phyloP scores from a whole-genome alignment of 2,329 filamentous ascomycete species.

The Nemania sp. region DNA sequence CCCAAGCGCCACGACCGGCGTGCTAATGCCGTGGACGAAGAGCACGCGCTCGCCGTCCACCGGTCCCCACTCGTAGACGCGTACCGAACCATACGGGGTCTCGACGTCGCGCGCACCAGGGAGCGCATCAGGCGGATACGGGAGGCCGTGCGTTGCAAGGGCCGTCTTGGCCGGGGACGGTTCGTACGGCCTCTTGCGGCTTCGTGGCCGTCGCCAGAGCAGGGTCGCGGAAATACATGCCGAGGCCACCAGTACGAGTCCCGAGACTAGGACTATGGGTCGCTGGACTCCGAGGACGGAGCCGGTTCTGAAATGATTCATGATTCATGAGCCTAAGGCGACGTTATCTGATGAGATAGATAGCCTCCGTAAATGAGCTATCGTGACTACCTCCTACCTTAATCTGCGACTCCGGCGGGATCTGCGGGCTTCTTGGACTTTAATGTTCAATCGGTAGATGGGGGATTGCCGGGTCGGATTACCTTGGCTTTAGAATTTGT shows the following conservation, averaged over 20 bases:
- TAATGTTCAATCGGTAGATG: no score
- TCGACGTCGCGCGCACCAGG: conserved; percentile 71
- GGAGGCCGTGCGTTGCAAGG: conserved; percentile 42
- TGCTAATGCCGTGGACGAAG: conserved; percentile 80
- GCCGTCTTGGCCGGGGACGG: conserved; percentile 10
- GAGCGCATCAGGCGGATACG: conserved; percentile 72
- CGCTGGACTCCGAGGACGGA: neutral
- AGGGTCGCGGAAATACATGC: conserved; percentile 9
- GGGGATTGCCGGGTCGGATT: no score
- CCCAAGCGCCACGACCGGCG: conserved; percentile 72
- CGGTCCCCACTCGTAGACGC: conserved; percentile 82
- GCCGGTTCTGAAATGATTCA: neutral
- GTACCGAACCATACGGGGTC: conserved; percentile 71
- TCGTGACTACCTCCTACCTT: no score
- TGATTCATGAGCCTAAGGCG: neutral
- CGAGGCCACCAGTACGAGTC: conserved; percentile 2
- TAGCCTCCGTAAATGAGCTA: neutral
- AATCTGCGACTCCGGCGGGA: neutral
- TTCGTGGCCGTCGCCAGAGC: neutral
- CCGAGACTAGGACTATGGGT: neutral
- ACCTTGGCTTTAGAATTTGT: no score
- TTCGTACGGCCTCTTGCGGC: neutral
- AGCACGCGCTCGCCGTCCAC: conserved; percentile 72
- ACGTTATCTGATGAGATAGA: neutral
- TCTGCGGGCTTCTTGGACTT: no score